Conservation (phyloP, 139 green algal genomes). For the Asterochloris erici region DNA sequence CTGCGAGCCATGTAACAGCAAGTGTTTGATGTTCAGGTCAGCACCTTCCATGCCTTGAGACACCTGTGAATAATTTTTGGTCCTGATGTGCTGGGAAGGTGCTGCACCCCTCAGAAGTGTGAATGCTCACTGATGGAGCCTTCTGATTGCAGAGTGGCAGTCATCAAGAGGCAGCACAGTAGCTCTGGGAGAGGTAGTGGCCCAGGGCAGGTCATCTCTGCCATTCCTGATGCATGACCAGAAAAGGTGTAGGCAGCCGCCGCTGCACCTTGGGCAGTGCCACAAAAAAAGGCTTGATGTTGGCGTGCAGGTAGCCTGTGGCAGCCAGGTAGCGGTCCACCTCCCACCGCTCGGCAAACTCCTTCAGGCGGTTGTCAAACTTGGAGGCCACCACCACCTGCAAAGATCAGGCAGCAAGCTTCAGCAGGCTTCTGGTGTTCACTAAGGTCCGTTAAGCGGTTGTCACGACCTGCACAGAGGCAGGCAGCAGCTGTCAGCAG, state of each 20-base stretch:
- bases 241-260: not conserved
- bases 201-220: too few relatives aligned
- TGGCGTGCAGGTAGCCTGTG: constrained; percentile 78
- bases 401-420: not conserved
- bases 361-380: constrained; percentile 95
- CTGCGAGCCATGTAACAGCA: constrained; percentile 25
- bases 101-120: too few relatives aligned
- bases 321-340: constrained; percentile 85
- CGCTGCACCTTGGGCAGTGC: constrained; percentile 81
- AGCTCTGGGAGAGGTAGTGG: too few relatives aligned
- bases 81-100: too few relatives aligned
- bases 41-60: not conserved
- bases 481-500: not conserved
- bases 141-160: too few relatives aligned
- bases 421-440: too few relatives aligned
- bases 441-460: too few relatives aligned
- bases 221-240: too few relatives aligned
- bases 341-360: constrained; percentile 92
- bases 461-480: constrained; percentile 73
- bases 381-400: constrained; percentile 90
- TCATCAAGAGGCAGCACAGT: too few relatives aligned
- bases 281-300: constrained; percentile 90
- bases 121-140: too few relatives aligned
- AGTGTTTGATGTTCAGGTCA: not conserved
- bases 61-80: too few relatives aligned